Evolutionary conservation across 2,329 filamentous ascomycete species (phyloP).

Genomic region (Cryphonectria naterciae): DNA sequence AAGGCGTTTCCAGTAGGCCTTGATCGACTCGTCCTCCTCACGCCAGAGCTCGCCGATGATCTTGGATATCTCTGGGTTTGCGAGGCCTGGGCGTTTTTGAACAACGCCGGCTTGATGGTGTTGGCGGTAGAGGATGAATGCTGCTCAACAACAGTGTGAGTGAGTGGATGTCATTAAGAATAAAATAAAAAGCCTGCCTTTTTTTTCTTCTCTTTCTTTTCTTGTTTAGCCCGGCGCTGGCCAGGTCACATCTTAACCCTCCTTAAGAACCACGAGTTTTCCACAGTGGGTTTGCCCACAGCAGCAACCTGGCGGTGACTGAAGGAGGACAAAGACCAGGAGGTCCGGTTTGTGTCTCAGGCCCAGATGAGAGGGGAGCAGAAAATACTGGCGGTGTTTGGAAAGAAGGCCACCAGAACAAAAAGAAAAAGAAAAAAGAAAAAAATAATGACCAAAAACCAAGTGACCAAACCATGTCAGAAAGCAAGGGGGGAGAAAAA

Average conservation of each 20-base stretch:
- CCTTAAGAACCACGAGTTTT: background rate
- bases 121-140: constrained; percentile 96
- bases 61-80: constrained; percentile 96
- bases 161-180: constrained; percentile 21
- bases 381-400: constrained; percentile 4
- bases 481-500: constrained; percentile 20
- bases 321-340: constrained; percentile 26
- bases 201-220: background rate
- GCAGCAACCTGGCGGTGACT: constrained; percentile 21
- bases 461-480: background rate
- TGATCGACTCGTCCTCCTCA: constrained; percentile 71
- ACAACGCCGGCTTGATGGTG: constrained; percentile 86
- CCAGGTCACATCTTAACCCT: constrained; percentile 1
- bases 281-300: constrained; percentile 7
- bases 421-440: constrained; percentile 10
- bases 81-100: constrained; percentile 80
- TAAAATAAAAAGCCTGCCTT: background rate
- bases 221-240: background rate
- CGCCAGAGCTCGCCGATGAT: constrained; percentile 96
- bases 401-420: background rate
- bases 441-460: constrained; percentile 11
- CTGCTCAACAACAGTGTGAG: constrained; percentile 53
- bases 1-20: constrained; percentile 84
- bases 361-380: constrained; percentile 25
- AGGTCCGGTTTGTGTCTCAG: constrained; percentile 29